Percentiles rank a stretch among this genome's conserved stretches.
Conservation (phyloP, 1,284 basidiomycete genomes). For the Cutaneotrichosporon sp. region DNA sequence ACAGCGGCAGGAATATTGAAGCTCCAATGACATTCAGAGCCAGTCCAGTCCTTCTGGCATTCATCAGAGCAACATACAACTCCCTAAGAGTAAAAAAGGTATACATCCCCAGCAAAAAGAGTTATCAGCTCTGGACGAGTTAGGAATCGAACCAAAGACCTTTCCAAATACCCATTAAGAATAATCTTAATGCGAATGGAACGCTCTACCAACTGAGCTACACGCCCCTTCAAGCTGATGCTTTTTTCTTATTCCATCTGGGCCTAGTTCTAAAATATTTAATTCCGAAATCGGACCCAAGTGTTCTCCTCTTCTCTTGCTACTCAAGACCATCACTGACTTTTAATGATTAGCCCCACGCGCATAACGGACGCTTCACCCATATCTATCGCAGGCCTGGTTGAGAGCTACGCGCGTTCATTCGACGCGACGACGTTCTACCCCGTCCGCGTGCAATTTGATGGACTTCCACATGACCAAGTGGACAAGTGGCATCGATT, state of each 20-base stretch:
- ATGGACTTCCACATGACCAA: too few species aligned
- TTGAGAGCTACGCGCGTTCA: neutral
- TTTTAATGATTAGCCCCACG: neutral
- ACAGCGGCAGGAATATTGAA: too few species aligned
- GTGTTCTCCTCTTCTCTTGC: neutral
- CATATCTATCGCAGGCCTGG: neutral
- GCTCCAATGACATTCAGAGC: too few species aligned
- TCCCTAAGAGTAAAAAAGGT: too few species aligned
- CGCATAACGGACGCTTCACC: neutral
- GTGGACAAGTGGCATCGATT: too few species aligned
- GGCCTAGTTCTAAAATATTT: too few species aligned
- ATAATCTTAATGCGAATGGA: neutral
- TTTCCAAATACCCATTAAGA: neutral
- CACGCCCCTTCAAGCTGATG: neutral
- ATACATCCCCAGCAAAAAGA: neutral
- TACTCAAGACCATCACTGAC: neutral
- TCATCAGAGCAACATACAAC: too few species aligned
- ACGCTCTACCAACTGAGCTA: slow-evolving; percentile 1
- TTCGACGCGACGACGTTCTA: neutral
- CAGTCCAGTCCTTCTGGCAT: too few species aligned
- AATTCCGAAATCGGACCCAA: too few species aligned
- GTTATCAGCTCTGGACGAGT: neutral
- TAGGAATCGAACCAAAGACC: slow-evolving; percentile 1
- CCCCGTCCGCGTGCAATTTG: neutral
- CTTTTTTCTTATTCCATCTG: neutral